Conservation (phyloP, 306 rosid species). For the Vigna angularis region DNA sequence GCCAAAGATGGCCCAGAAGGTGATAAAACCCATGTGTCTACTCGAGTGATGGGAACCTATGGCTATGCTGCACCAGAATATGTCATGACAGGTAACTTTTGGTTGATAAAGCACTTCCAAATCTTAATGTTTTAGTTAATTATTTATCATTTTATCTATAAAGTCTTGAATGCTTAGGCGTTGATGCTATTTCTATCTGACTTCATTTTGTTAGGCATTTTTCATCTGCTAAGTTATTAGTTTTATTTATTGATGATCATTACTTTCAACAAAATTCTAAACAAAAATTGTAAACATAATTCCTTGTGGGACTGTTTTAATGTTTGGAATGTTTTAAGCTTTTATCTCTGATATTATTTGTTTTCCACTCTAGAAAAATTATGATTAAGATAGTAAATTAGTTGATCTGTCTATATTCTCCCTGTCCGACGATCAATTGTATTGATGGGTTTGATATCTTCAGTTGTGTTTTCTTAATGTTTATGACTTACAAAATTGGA, state of each 20-base stretch:
- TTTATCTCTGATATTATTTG: constrained; percentile 1
- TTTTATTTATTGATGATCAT: not conserved
- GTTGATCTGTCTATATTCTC: not conserved
- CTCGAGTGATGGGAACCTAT: constrained; percentile 99
- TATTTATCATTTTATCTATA: not conserved
- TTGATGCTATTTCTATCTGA: not conserved
- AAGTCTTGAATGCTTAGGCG: not conserved
- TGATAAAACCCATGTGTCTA: constrained; percentile 96
- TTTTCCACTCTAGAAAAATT: constrained; percentile 12
- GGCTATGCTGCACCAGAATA: constrained; percentile 99
- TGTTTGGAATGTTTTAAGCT: not conserved
- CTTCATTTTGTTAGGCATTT: constrained; percentile 5
- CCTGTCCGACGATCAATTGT: constrained; percentile 1
- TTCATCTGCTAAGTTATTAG: constrained; percentile 18
- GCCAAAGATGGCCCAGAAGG: constrained; percentile 99
- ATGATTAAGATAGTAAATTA: constrained; percentile 8
- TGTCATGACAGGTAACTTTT: constrained; percentile 88
- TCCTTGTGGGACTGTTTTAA: constrained; percentile 19
- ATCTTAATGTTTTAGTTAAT: not conserved
- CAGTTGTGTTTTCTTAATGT: not conserved
- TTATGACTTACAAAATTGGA: not conserved
- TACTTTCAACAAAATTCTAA: not conserved
- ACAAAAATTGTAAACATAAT: constrained; percentile 9
- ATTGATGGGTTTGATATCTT: constrained; percentile 18
- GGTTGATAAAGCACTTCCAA: constrained; percentile 24